Percentiles rank a stretch among this genome's conserved stretches.
phyloP scores from a whole-genome alignment of 2,329 filamentous ascomycete species.

The Diplodia scrobiculata region DNA sequence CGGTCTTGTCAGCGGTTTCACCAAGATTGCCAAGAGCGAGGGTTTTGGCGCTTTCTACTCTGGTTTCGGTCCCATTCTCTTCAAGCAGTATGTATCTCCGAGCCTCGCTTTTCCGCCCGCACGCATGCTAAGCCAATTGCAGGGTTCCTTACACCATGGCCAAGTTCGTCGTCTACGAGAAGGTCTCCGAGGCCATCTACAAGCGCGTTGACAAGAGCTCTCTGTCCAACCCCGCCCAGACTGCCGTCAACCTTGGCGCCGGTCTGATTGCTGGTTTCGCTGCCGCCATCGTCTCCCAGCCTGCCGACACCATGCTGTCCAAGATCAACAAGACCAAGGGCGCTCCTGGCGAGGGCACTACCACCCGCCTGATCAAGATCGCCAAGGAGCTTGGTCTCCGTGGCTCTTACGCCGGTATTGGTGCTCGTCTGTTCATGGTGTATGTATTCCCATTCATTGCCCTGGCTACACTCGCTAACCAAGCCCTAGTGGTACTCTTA shows the following conservation, averaged over 20 bases:
- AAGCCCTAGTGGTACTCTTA: conserved; percentile 62
- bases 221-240: conserved; percentile 70
- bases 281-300: conserved; percentile 83
- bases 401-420: conserved; percentile 78
- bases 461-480: conserved; percentile 20
- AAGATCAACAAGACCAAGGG: conserved; percentile 97
- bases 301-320: conserved; percentile 89
- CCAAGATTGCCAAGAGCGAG: conserved; percentile 81
- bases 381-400: conserved; percentile 78
- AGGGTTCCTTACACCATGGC: conserved; percentile 92
- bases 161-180: conserved; percentile 94
- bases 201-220: conserved; percentile 68
- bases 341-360: conserved; percentile 80
- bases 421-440: conserved; percentile 72
- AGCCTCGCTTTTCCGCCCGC: no score
- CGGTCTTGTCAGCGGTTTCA: conserved; percentile 76
- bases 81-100: conserved; percentile 43
- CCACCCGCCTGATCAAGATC: conserved; percentile 81
- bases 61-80: conserved; percentile 68
- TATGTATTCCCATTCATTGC: neutral
- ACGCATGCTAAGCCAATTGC: conserved; percentile 34
- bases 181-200: conserved; percentile 77
- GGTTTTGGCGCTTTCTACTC: conserved; percentile 86
- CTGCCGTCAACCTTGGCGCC: conserved; percentile 78
- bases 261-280: conserved; percentile 86